A percentile compares a stretch with the other conserved stretches of the same genome.
phyloP scores from a whole-genome alignment of 2,329 filamentous ascomycete species.

The Aspergillus japonicus region DNA sequence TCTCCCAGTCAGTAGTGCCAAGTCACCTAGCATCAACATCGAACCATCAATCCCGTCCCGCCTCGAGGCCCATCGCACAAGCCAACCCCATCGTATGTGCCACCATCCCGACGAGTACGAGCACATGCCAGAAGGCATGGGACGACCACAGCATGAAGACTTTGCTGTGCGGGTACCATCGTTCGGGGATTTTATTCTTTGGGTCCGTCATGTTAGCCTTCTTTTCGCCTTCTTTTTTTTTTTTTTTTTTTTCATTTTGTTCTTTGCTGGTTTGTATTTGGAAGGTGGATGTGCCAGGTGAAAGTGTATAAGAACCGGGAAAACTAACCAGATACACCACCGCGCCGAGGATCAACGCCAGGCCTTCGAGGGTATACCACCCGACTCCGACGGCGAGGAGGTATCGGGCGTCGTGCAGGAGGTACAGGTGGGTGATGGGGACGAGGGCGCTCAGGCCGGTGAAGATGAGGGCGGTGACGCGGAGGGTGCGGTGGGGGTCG shows the following conservation, averaged over 20 bases:
- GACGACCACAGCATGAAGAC: conserved; percentile 36
- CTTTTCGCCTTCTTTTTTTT: no score
- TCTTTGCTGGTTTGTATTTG: no score
- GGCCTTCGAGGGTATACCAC: conserved; percentile 36
- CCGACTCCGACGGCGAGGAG: conserved; percentile 29
- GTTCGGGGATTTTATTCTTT: conserved; percentile 21
- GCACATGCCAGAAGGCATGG: conserved; percentile 36
- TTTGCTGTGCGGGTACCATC: conserved; percentile 25
- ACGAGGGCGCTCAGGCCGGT: conserved; percentile 36
- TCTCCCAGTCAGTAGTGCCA: no score
- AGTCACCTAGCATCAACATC: no score
- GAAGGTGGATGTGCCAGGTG: no score
- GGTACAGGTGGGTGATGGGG: conserved; percentile 32
- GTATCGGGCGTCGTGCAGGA: conserved; percentile 25
- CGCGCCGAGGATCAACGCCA: conserved; percentile 28
- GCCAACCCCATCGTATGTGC: conserved; percentile 29
- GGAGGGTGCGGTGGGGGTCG: not conserved
- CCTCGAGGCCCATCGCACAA: not conserved
- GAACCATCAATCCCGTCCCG: not conserved
- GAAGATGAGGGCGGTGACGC: conserved; percentile 22
- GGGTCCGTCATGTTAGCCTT: no score
- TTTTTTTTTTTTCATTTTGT: no score
- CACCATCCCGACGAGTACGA: conserved; percentile 42
- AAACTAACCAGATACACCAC: conserved; percentile 24
- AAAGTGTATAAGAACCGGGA: no score